Evolutionary conservation across 2,329 filamentous ascomycete species (phyloP).

Genomic region (Thielaviopsis punctulata): DNA sequence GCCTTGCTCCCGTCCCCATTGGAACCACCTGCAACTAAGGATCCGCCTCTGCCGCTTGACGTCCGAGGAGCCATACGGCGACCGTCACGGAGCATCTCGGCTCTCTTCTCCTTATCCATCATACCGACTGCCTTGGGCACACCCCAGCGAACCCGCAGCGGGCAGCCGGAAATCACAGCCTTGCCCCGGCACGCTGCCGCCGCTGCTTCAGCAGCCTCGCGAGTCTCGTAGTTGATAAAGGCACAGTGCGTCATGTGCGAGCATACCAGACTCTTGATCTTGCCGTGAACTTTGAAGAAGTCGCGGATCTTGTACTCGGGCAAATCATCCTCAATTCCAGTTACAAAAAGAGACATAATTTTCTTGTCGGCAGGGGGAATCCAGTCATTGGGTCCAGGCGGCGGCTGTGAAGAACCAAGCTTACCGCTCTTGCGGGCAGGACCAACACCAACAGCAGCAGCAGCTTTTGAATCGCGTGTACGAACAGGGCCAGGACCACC

Average conservation of each 20-base stretch:
- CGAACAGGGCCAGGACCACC: slow-evolving; percentile 62
- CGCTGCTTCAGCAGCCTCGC: slow-evolving; percentile 71
- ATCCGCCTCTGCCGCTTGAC: background rate
- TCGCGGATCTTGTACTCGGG: slow-evolving; percentile 82
- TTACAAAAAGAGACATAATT: slow-evolving; percentile 86
- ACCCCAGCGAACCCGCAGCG: slow-evolving; percentile 80
- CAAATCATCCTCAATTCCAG: slow-evolving; percentile 88
- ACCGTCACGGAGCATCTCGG: slow-evolving; percentile 64
- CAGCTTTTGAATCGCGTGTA: slow-evolving; percentile 47
- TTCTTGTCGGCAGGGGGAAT: slow-evolving; percentile 66
- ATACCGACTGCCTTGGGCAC: slow-evolving; percentile 81
- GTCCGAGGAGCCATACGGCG: slow-evolving; percentile 13
- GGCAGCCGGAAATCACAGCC: slow-evolving; percentile 79
- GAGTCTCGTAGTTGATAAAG: slow-evolving; percentile 82
- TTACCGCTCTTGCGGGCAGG: slow-evolving; percentile 28
- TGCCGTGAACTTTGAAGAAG: slow-evolving; percentile 77
- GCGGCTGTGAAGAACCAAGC: slow-evolving; percentile 16
- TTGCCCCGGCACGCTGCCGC: slow-evolving; percentile 73
- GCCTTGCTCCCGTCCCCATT: background rate
- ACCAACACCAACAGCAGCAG: slow-evolving; percentile 30
- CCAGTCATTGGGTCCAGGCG: slow-evolving; percentile 67
- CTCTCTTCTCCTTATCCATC: slow-evolving; percentile 72
- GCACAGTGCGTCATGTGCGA: slow-evolving; percentile 96
- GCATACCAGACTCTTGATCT: slow-evolving; percentile 82
- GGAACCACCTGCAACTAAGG: background rate